Conservation (phyloP, 1,139 yeast species). For the Yamadazyma taylorii region DNA sequence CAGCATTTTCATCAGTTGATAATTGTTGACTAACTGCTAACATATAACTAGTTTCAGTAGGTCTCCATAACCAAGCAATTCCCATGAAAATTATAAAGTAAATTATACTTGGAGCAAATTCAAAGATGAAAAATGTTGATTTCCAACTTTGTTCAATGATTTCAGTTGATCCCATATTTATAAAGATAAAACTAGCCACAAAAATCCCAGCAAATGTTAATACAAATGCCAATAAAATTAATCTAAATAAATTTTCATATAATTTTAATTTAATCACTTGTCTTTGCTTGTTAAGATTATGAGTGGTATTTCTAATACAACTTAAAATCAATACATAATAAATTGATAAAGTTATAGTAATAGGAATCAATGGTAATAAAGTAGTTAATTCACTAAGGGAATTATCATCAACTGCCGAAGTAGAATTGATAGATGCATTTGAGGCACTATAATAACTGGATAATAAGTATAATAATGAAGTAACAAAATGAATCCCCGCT, state of each 20-base stretch:
- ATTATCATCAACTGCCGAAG: conserved; percentile 21
- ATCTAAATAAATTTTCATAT: conserved; percentile 75
- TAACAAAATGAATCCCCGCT: conserved; percentile 69
- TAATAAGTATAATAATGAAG: conserved; percentile 67
- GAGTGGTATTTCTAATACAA: conserved; percentile 73
- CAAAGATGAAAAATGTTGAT: conserved; percentile 81
- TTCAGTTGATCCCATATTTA: conserved; percentile 73
- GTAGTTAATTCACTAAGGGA: conserved; percentile 26
- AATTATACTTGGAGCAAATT: conserved; percentile 93
- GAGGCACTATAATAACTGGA: conserved; percentile 53
- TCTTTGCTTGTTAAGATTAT: conserved; percentile 75
- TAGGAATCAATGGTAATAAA: conserved; percentile 59
- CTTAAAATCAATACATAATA: conserved; percentile 77
- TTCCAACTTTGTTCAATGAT: conserved; percentile 91
- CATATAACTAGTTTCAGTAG: conserved; percentile 92
- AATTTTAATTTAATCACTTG: conserved; percentile 88
- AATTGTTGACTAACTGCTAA: conserved; percentile 93
- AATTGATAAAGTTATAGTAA: conserved; percentile 64
- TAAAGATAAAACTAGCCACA: conserved; percentile 66
- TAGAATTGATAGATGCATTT: conserved; percentile 19
- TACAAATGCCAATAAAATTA: conserved; percentile 67
- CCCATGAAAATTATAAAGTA: conserved; percentile 83
- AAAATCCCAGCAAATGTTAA: conserved; percentile 57
- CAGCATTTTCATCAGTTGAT: conserved; percentile 70
- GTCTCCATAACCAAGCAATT: conserved; percentile 93